A percentile compares a stretch with the other conserved stretches of the same genome.
Evolutionary conservation across 305 asterid species (phyloP).

Genomic region (Solanum hybrid): DNA sequence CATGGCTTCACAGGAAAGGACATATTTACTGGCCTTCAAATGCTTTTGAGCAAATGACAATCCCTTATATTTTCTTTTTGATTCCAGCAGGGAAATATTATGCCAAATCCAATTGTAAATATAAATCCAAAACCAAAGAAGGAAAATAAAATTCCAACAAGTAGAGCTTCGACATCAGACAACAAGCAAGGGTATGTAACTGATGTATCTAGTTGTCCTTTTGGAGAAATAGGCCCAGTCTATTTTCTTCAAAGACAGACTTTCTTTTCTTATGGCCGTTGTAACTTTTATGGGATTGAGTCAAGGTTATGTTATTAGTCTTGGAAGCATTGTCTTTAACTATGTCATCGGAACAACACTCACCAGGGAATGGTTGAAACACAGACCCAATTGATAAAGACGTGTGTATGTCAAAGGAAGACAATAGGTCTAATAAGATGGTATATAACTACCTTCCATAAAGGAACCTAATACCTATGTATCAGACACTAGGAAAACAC

Average conservation of each 20-base stretch:
- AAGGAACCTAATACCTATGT: background rate
- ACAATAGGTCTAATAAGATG: background rate
- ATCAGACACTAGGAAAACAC: background rate
- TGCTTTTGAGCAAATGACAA: constrained; percentile 7
- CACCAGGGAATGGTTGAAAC: background rate
- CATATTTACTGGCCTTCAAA: constrained; percentile 7
- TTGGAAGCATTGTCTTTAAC: background rate
- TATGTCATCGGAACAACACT: background rate
- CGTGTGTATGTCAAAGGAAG: background rate
- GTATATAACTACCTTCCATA: background rate
- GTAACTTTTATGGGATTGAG: background rate
- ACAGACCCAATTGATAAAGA: background rate
- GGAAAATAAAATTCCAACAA: constrained; percentile 41
- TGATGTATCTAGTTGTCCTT: background rate
- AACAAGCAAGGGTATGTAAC: constrained; percentile 53
- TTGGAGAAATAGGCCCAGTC: constrained; percentile 2
- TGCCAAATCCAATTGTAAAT: constrained; percentile 24
- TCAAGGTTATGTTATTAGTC: background rate
- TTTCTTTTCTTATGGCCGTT: background rate
- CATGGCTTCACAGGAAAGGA: constrained; percentile 41
- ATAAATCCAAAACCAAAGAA: constrained; percentile 50
- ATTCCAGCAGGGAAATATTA: constrained; percentile 40
- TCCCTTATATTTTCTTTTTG: constrained; percentile 10
- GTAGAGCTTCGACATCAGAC: constrained; percentile 73
- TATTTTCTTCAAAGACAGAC: background rate